These are phyloP conservation scores for Kernera saxatilis DNA, from an alignment of 345 rosid species.

Conservation along the genomic window DNA sequence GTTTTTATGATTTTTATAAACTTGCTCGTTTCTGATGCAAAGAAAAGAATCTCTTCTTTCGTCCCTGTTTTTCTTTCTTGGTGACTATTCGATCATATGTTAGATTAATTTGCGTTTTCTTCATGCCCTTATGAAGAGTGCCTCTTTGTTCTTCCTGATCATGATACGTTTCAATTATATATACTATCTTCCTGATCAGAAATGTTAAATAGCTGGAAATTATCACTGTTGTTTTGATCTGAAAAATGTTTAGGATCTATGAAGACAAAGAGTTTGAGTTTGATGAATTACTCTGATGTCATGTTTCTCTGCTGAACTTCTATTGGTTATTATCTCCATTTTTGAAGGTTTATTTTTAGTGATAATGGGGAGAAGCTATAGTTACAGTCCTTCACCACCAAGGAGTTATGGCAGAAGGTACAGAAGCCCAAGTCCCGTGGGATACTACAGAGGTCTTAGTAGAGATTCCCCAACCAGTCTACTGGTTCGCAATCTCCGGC, in stretches of 20 bases:
- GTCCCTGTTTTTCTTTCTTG: neutral
- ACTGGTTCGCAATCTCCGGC: slow-evolving; percentile 79
- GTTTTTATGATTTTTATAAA: neutral
- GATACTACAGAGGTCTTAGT: slow-evolving; percentile 41
- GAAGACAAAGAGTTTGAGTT: neutral
- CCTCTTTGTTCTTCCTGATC: neutral
- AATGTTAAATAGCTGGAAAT: neutral
- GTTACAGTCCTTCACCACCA: slow-evolving; percentile 87
- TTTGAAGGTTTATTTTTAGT: neutral
- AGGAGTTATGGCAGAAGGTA: slow-evolving; percentile 58
- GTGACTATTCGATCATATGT: neutral
- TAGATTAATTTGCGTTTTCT: neutral
- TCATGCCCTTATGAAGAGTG: neutral
- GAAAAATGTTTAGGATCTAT: neutral
- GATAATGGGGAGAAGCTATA: slow-evolving; percentile 54
- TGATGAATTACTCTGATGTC: neutral
- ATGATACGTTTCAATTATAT: neutral
- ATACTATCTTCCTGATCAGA: neutral
- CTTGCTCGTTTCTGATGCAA: neutral
- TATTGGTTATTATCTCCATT: neutral
- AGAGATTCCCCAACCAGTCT: slow-evolving; percentile 83
- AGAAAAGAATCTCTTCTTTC: neutral
- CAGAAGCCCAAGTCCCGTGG: slow-evolving; percentile 69
- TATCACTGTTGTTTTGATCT: neutral
- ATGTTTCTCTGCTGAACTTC: neutral